Base-by-base conservation (phyloP, 106 monocot genomes). In the Dioscorea dumetorum region DNA sequence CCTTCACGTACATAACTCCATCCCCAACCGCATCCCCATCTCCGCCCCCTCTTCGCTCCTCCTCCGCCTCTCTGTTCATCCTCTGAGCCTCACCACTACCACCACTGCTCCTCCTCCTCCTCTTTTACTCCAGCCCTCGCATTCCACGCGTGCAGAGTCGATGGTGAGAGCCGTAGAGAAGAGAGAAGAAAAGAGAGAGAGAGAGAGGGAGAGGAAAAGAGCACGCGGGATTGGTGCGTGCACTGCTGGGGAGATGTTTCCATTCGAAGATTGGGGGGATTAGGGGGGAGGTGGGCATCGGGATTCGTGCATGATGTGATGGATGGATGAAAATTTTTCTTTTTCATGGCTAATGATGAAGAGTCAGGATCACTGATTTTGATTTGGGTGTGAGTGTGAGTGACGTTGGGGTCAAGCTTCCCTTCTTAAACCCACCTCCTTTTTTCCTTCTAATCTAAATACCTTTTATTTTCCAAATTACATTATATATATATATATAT, bases 1-100 rank as follows among this genome's bases (percentile, higher is more conserved):
- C 80, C 73, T 73, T 77, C 64, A 83, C 76, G 68, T 68, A 76
- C 35, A 78, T 54, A 15, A 61, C 62, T 23, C 76, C 79, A 4
- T 73, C 75, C 8, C 41, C 79, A 2, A 12, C 68, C 24, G 31
- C 50, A 18, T 69, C 60, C 50, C 64, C 41, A 8, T 41, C 41
- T 41, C 41, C 41, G 6, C 41, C 41, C 5, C 41, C 41, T 41
- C 41, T 7, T 70, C 76, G 64, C 76, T 65, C 17, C 24, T 15
- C 0, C 63, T 63, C 21, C 69, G 33, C 10, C 66, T 31, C 35
- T 32, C 16, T 10, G 24, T 33, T 56, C 57, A 48, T 48, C 67
- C 8, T 15, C 61, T 33, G 48, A 60, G 12, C 35, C 34, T 19
- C 28, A 18, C 49, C 63, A 50, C 41, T 57, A 8, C 19, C 22